These are phyloP conservation scores for Sarocladium strictum DNA, from an alignment of 2,329 filamentous ascomycete species.

Conservation along the genomic window DNA sequence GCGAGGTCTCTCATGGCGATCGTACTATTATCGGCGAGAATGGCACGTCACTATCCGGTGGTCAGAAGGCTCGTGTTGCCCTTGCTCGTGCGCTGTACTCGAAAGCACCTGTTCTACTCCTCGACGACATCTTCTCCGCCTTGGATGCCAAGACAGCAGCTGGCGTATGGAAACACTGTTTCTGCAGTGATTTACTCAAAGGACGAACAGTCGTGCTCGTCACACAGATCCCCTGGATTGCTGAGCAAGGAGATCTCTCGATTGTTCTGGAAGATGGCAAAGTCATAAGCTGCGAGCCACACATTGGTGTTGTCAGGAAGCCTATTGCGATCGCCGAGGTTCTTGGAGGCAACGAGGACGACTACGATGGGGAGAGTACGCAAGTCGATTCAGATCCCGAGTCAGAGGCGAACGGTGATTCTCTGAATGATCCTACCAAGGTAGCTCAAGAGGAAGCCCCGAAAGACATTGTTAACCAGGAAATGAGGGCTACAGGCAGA, in stretches of 20 bases:
- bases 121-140: constrained; percentile 56
- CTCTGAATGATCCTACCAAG: constrained; percentile 26
- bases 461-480: constrained; percentile 40
- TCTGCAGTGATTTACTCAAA: constrained; percentile 48
- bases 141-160: constrained; percentile 53
- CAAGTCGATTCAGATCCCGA: constrained; percentile 24
- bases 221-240: constrained; percentile 49
- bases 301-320: constrained; percentile 38
- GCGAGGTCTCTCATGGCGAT: constrained; percentile 44
- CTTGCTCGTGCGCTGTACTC: constrained; percentile 53
- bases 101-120: constrained; percentile 45
- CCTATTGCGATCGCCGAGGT: constrained; percentile 37
- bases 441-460: constrained; percentile 27
- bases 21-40: constrained; percentile 48
- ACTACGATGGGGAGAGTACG: constrained; percentile 9
- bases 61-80: constrained; percentile 51
- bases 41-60: constrained; percentile 49
- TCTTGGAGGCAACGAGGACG: constrained; percentile 26
- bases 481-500: constrained; percentile 40
- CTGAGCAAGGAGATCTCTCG: constrained; percentile 42
- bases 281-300: constrained; percentile 33
- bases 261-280: constrained; percentile 40
- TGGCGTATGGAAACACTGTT: constrained; percentile 50
- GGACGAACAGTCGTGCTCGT: constrained; percentile 52
- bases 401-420: constrained; percentile 21